Base-by-base conservation (phyloP, 257 asterid species). In the Cruciata laevipes region DNA sequence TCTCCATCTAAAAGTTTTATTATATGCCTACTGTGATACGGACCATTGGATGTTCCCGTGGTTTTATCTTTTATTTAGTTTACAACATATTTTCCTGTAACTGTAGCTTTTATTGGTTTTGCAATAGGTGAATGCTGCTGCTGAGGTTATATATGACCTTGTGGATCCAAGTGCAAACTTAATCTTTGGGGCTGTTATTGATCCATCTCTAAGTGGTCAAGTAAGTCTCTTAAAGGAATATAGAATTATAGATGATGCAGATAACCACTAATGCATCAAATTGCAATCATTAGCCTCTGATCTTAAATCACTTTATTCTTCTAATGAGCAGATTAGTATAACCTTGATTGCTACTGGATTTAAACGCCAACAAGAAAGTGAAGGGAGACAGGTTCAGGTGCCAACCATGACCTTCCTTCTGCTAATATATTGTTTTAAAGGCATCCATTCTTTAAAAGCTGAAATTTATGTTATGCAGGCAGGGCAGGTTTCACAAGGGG, bases 111-210 rank as follows among this genome's bases (percentile, higher is more conserved):
- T 40, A 33, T 31, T 59, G 59, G 70, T 20, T 40, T 10, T 60
- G 10, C 77, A 66, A 40, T 71, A 89, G 96, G 98, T 91, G 66
- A 92, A 89, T 77, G 92, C 96, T 58, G 96, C 97, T 44, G 96
- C 96, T 69, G 96, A 89, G 82, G 97, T 92, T 75, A 89, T 92
- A 82, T 92, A 89, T 69, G 96, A 87, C 73, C 95, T 92, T 66
- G 96, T 92, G 69, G 98, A 92, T 77, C 97, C 98, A 67, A 87
- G 81, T 79, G 98, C 98, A 71, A 92, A 92, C 89, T 80, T 92
- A 75, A 92, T 92, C 49, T 92, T 92, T 69, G 98, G 98, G 66
- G 97, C 95, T 33, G 98, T 92, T 37, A 74, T 92, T 63, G 98
- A 89, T 77, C 95, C 98, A 16, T 80, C 95, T 30, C 70, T 89